phyloP scores from a whole-genome alignment of 768 basidiomycete species.

The Mycena pura region DNA sequence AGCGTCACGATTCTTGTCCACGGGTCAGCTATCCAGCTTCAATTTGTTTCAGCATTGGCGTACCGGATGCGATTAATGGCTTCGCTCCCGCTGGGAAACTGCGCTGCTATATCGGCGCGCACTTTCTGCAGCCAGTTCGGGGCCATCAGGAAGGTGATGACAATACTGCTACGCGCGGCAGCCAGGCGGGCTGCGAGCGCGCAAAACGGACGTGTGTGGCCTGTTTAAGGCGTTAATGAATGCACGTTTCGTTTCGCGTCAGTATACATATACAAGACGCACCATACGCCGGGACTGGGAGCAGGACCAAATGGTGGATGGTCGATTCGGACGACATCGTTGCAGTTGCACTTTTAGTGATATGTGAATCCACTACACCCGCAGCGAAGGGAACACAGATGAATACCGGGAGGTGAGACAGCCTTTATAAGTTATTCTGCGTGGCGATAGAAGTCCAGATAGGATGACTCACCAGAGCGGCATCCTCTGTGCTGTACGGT shows the following conservation, averaged over 20 bases:
- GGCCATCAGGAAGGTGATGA: not conserved
- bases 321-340: too few species aligned
- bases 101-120: not conserved
- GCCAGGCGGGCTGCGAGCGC: not conserved
- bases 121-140: constrained; percentile 2
- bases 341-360: too few species aligned
- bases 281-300: constrained; percentile 9
- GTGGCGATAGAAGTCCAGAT: too few species aligned
- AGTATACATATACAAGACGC: not conserved
- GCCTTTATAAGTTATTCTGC: too few species aligned
- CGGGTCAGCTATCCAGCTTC: not conserved
- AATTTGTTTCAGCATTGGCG: not conserved
- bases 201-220: not conserved
- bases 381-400: too few species aligned
- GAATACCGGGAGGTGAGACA: too few species aligned
- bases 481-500: too few species aligned
- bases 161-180: not conserved
- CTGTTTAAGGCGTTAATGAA: too few species aligned
- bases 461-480: too few species aligned
- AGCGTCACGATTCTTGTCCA: not conserved
- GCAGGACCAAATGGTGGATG: not conserved
- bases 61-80: not conserved
- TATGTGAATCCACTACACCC: too few species aligned
- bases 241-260: too few species aligned
- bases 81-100: not conserved